Conservation (phyloP, 176 grass and related monocot genomes). For the Cocos nucifera region DNA sequence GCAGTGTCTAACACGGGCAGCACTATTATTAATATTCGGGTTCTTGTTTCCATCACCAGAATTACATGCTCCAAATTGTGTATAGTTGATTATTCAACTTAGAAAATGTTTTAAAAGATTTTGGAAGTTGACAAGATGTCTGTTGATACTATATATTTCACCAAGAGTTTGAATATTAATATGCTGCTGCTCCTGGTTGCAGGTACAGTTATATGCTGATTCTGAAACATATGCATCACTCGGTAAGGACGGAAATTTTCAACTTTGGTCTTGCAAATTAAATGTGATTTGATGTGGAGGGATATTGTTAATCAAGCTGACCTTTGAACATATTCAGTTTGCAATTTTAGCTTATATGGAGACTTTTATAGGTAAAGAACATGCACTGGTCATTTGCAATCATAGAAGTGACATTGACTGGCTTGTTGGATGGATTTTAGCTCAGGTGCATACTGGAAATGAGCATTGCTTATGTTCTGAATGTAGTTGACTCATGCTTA, state of each 20-base stretch:
- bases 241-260: conserved; percentile 27
- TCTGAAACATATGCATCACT: conserved; percentile 50
- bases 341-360: conserved; percentile 15
- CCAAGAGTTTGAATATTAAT: not conserved
- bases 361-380: conserved; percentile 58
- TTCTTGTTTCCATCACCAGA: no score
- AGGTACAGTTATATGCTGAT: conserved; percentile 62
- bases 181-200: conserved; percentile 9
- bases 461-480: no score
- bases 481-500: no score
- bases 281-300: not conserved
- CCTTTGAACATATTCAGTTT: not conserved
- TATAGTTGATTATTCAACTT: no score
- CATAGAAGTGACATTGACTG: conserved; percentile 88
- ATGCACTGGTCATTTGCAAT: conserved; percentile 68
- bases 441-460: conserved; percentile 37
- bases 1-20: no score
- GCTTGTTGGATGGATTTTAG: conserved; percentile 90
- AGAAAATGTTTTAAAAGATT: no score
- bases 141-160: no score
- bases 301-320: not conserved
- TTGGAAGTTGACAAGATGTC: no score
- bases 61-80: no score
- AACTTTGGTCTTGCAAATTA: not conserved
- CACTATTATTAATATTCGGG: no score